phyloP scores from a whole-genome alignment of 495 filamentous ascomycete species.

The Stereocaulon alpinum region DNA sequence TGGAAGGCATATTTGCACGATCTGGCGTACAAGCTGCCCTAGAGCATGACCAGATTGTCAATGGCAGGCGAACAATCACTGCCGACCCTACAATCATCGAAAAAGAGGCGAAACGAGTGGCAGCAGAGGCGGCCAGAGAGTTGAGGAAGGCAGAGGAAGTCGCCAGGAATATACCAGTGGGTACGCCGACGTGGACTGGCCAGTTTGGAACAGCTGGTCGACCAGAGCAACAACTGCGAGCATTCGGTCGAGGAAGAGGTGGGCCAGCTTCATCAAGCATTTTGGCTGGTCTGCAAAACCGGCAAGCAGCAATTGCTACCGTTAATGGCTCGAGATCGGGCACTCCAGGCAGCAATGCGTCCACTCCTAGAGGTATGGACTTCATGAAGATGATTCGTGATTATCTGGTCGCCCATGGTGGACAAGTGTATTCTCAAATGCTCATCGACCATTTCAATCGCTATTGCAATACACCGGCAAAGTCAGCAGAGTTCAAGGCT shows the following conservation, averaged over 20 bases:
- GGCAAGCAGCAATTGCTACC: constrained; percentile 37
- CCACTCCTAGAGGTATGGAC: constrained; percentile 31
- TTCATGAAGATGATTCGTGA: constrained; percentile 65
- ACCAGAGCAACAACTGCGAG: constrained; percentile 30
- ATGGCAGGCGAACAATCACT: constrained; percentile 48
- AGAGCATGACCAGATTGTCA: constrained; percentile 82
- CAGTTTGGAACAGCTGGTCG: constrained; percentile 62
- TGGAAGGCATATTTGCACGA: constrained; percentile 77
- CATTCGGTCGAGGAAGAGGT: constrained; percentile 25
- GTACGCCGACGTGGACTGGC: constrained; percentile 91
- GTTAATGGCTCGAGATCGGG: constrained; percentile 23
- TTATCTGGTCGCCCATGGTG: constrained; percentile 61
- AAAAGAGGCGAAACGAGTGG: constrained; percentile 68
- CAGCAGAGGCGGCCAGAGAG: constrained; percentile 62
- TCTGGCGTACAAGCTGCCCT: constrained; percentile 76
- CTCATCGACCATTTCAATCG: constrained; percentile 72
- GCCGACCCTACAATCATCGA: constrained; percentile 66
- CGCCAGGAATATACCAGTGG: constrained; percentile 61
- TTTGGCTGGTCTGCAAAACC: constrained; percentile 47
- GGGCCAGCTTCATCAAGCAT: constrained; percentile 46
- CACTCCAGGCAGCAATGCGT: constrained; percentile 21
- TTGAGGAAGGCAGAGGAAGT: constrained; percentile 63
- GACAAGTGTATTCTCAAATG: constrained; percentile 59
- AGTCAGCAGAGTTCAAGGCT: constrained; percentile 52
- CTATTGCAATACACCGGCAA: constrained; percentile 44